Conservation (phyloP, 2,329 filamentous ascomycete species). For the Eutypa lata region DNA sequence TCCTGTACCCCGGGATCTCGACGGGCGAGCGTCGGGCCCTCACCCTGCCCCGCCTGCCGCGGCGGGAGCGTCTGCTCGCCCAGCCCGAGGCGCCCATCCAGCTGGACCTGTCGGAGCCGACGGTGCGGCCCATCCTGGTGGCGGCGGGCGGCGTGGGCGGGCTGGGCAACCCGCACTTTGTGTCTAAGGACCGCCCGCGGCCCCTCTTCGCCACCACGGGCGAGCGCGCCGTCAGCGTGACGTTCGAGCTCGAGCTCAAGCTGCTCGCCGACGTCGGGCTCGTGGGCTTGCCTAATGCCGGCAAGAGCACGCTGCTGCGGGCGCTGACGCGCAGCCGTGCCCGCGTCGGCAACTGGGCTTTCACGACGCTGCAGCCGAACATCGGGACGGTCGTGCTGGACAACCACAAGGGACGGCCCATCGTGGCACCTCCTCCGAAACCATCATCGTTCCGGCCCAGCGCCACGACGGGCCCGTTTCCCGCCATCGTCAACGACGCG, state of each 20-base stretch:
- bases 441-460: conserved; percentile 3
- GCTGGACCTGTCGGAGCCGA: conserved; percentile 71
- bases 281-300: conserved; percentile 92
- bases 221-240: conserved; percentile 73
- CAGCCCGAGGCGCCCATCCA: conserved; percentile 72
- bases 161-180: conserved; percentile 90
- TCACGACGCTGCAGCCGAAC: conserved; percentile 91
- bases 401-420: conserved; percentile 73
- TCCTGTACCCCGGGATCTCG: conserved; percentile 77
- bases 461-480: conserved; percentile 28
- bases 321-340: conserved; percentile 86
- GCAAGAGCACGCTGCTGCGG: conserved; percentile 88
- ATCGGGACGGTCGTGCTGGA: conserved; percentile 95
- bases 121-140: conserved; percentile 79
- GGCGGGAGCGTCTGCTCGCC: conserved; percentile 52
- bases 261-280: conserved; percentile 92
- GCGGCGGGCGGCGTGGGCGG: conserved; percentile 87
- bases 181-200: conserved; percentile 67
- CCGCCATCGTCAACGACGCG: conserved; percentile 34
- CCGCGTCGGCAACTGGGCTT: conserved; percentile 90
- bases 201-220: conserved; percentile 89
- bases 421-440: conserved; percentile 33
- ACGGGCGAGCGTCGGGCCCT: conserved; percentile 62
- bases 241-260: conserved; percentile 87
- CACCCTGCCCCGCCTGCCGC: conserved; percentile 48